A percentile compares a stretch with the other conserved stretches of the same genome.
Evolutionary conservation across 345 rosid genomes (phyloP).

Genomic region (Linum usitatissimum): DNA sequence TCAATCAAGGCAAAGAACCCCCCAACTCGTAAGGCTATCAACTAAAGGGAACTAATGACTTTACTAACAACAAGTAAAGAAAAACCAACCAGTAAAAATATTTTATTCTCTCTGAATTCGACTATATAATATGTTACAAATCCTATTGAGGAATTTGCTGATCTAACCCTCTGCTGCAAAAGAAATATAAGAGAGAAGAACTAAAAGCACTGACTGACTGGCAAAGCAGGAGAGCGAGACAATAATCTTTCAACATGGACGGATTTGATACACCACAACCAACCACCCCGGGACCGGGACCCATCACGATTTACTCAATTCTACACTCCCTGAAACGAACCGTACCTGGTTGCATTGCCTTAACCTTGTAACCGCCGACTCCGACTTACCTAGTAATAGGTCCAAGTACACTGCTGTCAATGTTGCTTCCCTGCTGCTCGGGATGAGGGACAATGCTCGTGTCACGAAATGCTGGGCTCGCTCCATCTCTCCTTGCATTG

Average conservation of each 20-base stretch:
- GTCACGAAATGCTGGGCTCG: conserved; percentile 47
- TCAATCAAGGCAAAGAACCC: not conserved
- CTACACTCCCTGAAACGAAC: conserved; percentile 33
- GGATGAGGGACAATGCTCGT: conserved; percentile 49
- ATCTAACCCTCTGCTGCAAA: not conserved
- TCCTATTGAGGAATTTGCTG: not conserved
- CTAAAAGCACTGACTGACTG: not conserved
- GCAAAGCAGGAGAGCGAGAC: not conserved
- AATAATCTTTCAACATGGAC: not conserved
- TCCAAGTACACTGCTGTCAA: conserved; percentile 73
- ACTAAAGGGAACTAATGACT: not conserved
- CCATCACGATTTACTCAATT: conserved; percentile 19
- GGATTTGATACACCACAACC: not conserved
- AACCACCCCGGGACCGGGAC: too few relatives aligned
- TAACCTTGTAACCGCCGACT: conserved; percentile 70
- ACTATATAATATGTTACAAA: conserved; percentile 5
- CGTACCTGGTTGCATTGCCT: conserved; percentile 60
- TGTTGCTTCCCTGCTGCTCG: conserved; percentile 54
- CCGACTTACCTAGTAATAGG: conserved; percentile 59
- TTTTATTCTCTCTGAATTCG: conserved; percentile 1
- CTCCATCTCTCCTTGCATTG: conserved; percentile 65
- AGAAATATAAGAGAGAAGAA: not conserved
- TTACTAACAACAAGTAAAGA: not conserved
- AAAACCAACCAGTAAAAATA: not conserved
- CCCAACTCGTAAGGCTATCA: not conserved